These are phyloP conservation scores for Clonostachys chloroleuca DNA, from an alignment of 2,329 filamentous ascomycete genomes.

Conservation along the genomic window DNA sequence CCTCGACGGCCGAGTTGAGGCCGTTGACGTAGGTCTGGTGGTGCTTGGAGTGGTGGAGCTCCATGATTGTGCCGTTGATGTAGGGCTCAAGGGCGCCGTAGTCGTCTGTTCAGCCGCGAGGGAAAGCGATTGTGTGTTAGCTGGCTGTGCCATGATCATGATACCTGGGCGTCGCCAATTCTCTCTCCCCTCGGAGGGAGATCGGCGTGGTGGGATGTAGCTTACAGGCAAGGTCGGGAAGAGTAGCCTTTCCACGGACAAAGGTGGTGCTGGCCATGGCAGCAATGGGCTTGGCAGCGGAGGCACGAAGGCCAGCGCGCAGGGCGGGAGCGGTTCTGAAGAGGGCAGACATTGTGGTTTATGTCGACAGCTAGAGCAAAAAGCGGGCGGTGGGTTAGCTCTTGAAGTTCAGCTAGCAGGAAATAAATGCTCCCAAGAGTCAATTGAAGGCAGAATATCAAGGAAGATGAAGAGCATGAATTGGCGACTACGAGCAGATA, in stretches of 20 bases:
- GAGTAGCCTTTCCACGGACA: conserved; percentile 81
- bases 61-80: conserved; percentile 91
- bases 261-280: conserved; percentile 72
- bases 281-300: conserved; percentile 56
- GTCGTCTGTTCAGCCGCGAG: conserved; percentile 60
- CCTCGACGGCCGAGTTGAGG: conserved; percentile 76
- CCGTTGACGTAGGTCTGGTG: conserved; percentile 91
- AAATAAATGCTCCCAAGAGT: too few species aligned
- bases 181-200: not conserved
- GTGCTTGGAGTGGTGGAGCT: conserved; percentile 91
- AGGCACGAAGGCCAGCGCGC: conserved; percentile 68
- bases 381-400: too few species aligned
- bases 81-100: conserved; percentile 87
- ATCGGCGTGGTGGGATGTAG: not conserved
- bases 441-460: too few species aligned
- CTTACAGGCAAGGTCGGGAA: conserved; percentile 75
- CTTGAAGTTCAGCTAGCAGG: too few species aligned
- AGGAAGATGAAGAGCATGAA: too few species aligned
- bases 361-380: not conserved
- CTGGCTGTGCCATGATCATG: not conserved
- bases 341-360: conserved; percentile 65
- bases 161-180: too few species aligned
- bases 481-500: too few species aligned
- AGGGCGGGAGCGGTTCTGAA: conserved; percentile 64
- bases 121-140: not conserved